Conservation (phyloP, 805 yeast species). For the Kuraishia floccosa region DNA sequence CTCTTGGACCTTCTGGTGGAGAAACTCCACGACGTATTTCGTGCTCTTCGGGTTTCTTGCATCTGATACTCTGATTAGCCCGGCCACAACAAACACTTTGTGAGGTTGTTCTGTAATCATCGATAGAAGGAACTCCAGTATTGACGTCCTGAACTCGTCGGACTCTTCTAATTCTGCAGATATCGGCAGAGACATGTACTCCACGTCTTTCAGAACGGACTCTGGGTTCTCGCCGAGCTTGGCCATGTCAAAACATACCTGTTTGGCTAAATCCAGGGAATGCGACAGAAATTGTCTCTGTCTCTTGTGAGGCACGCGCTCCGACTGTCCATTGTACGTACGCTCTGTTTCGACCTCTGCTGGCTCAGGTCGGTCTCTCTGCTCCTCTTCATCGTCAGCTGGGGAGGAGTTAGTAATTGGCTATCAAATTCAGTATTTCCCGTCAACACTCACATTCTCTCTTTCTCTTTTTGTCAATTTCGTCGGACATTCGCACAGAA, state of each 20-base stretch:
- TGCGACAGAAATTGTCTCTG: conserved; percentile 1
- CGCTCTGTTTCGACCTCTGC: too few species aligned
- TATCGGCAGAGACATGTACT: conserved; percentile 57
- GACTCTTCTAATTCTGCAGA: conserved; percentile 55
- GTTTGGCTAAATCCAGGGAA: conserved; percentile 25
- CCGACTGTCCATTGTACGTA: too few species aligned
- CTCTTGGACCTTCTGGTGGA: conserved; percentile 52
- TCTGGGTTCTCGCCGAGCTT: conserved; percentile 43
- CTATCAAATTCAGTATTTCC: too few species aligned
- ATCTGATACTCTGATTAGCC: conserved; percentile 56
- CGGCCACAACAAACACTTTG: conserved; percentile 63
- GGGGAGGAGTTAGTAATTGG: too few species aligned
- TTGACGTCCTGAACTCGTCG: conserved; percentile 43
- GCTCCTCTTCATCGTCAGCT: too few species aligned
- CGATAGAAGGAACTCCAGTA: conserved; percentile 56
- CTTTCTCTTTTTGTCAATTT: too few species aligned
- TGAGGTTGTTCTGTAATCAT: conserved; percentile 85
- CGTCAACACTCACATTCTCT: too few species aligned
- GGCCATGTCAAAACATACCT: conserved; percentile 36
- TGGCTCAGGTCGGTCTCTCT: too few species aligned
- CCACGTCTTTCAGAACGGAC: conserved; percentile 33
- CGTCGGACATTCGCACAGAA: too few species aligned
- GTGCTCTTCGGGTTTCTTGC: conserved; percentile 56
- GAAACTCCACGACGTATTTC: conserved; percentile 52
- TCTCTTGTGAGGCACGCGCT: too few species aligned